phyloP scores from a whole-genome alignment of 257 asterid species.

The Rehmannia glutinosa region DNA sequence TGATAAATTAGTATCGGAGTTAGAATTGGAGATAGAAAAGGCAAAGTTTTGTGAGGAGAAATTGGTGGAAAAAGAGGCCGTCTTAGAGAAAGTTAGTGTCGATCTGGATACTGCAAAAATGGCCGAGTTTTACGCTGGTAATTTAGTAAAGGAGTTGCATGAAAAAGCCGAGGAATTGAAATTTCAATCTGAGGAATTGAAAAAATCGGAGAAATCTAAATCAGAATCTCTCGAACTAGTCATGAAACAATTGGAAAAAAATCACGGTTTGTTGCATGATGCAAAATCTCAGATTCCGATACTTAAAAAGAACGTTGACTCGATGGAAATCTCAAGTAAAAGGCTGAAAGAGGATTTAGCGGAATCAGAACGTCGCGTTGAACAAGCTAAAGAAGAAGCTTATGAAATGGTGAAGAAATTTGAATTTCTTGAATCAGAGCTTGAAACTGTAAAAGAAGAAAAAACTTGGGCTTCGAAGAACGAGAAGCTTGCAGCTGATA shows the following conservation, averaged over 20 bases:
- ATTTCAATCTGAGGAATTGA: slow-evolving; percentile 64
- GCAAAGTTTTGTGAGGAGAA: slow-evolving; percentile 47
- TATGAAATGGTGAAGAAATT: slow-evolving; percentile 52
- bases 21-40: slow-evolving; percentile 57
- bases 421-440: slow-evolving; percentile 53
- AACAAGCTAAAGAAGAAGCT: slow-evolving; percentile 61
- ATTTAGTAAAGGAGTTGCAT: slow-evolving; percentile 72
- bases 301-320: slow-evolving; percentile 59
- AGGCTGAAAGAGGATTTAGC: slow-evolving; percentile 52
- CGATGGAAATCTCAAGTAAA: slow-evolving; percentile 43
- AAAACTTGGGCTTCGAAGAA: slow-evolving; percentile 44
- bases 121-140: slow-evolving; percentile 71
- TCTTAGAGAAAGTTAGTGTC: slow-evolving; percentile 70
- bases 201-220: slow-evolving; percentile 73
- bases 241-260: slow-evolving; percentile 72
- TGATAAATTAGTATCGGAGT: slow-evolving; percentile 43
- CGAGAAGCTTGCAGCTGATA: slow-evolving; percentile 61
- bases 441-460: slow-evolving; percentile 51
- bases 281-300: slow-evolving; percentile 57
- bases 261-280: slow-evolving; percentile 47
- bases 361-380: slow-evolving; percentile 49
- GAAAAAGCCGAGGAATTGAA: slow-evolving; percentile 55
- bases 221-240: slow-evolving; percentile 77
- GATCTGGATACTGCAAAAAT: slow-evolving; percentile 84
- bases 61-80: slow-evolving; percentile 62